A percentile compares a stretch with the other conserved stretches of the same genome.
These are phyloP conservation scores for Penicillium rolfsii DNA, from an alignment of 2,329 filamentous ascomycete species.

Conservation along the genomic window DNA sequence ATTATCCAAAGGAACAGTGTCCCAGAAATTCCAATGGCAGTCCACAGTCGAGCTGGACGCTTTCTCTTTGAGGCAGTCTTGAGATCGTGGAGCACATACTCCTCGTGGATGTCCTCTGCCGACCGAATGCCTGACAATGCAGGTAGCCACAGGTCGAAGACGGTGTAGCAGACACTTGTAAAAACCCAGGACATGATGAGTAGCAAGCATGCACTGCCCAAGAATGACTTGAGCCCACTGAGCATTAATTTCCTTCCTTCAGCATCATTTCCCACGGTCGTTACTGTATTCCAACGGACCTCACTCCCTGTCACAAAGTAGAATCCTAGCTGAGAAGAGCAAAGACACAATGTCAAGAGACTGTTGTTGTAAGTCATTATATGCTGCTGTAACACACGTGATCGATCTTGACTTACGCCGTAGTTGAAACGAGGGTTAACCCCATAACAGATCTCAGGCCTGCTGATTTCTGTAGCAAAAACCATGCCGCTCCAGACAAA, in stretches of 20 bases:
- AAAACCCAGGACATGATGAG: constrained; percentile 28
- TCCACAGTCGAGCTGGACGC: constrained; percentile 22
- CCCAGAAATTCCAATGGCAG: constrained; percentile 16
- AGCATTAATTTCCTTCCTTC: constrained; percentile 36
- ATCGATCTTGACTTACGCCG: constrained; percentile 28
- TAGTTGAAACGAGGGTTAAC: constrained; percentile 19
- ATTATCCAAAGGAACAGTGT: constrained; percentile 26
- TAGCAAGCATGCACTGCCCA: constrained; percentile 25
- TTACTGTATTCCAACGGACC: constrained; percentile 37
- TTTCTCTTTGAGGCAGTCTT: constrained; percentile 2
- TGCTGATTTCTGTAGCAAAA: constrained; percentile 28
- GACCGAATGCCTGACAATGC: constrained; percentile 21
- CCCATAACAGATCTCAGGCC: constrained; percentile 24
- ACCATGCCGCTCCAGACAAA: constrained; percentile 27
- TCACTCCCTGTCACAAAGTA: constrained; percentile 39
- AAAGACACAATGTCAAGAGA: constrained; percentile 26
- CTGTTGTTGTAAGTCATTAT: constrained; percentile 18
- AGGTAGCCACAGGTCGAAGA: constrained; percentile 30
- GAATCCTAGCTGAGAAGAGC: constrained; percentile 37
- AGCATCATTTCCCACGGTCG: constrained; percentile 34
- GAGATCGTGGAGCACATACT: constrained; percentile 15
- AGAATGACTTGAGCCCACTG: constrained; percentile 35
- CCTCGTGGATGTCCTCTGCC: constrained; percentile 21
- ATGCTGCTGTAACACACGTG: neutral
- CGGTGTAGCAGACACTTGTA: constrained; percentile 24